Percentiles rank a stretch among this genome's conserved stretches.
These are phyloP conservation scores for Rhizophagus clarus DNA, from an alignment of 192 early-diverging fungal genomes.

Conservation along the genomic window DNA sequence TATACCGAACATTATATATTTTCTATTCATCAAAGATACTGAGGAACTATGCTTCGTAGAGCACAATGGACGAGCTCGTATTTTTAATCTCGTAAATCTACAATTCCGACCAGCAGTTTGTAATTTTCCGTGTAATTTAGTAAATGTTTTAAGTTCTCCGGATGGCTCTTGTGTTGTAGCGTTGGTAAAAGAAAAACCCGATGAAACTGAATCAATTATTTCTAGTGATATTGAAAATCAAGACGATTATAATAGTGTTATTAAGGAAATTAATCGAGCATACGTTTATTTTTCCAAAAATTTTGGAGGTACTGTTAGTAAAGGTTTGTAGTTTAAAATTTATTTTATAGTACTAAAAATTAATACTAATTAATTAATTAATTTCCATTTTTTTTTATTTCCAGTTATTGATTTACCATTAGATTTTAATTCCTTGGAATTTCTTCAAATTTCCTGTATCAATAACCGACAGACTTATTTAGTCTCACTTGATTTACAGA, in stretches of 20 bases:
- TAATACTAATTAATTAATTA: too few relatives aligned
- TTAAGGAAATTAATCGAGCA: neutral
- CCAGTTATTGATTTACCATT: neutral
- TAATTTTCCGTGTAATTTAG: neutral
- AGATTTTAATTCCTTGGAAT: neutral
- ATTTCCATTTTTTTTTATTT: neutral
- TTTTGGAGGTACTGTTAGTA: neutral
- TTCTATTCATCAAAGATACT: conserved; percentile 30
- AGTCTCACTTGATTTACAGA: conserved; percentile 8
- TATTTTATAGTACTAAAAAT: too few relatives aligned
- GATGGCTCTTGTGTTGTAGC: conserved; percentile 30
- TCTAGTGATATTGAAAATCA: too few relatives aligned
- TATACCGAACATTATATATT: conserved; percentile 2
- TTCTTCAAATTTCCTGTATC: neutral
- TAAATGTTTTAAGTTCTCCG: neutral
- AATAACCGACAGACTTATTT: neutral
- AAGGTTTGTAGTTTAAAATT: neutral
- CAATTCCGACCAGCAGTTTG: conserved; percentile 15
- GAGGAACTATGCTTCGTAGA: conserved; percentile 24
- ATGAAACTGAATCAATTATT: neutral
- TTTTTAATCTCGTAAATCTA: conserved; percentile 2
- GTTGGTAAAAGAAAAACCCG: conserved; percentile 13
- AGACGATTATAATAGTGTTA: neutral
- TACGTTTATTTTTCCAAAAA: neutral
- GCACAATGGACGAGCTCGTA: conserved; percentile 2